Base-by-base conservation (phyloP, 768 basidiomycete species). In the Obba rivulosa region DNA sequence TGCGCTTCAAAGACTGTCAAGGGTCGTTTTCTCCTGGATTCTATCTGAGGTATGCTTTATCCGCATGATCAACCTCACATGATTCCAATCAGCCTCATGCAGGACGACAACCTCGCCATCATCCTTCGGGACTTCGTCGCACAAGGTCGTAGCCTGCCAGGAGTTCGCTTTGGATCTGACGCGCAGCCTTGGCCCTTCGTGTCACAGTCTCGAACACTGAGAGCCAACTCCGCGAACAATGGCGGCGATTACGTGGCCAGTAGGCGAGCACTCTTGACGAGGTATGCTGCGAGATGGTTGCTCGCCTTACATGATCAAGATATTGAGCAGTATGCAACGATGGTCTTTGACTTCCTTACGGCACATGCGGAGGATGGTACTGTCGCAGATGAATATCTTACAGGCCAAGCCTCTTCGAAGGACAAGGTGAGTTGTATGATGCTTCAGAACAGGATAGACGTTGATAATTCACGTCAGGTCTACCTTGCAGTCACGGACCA, bases 231-330 rank as follows among this genome's bases (percentile, higher is more conserved):
- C 11, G 64, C 67, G 7, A 76, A 75, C 46, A 85, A 80, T 60
- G 85, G 87, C 0, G 79, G 84, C 17, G 81, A 86, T 52, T 92
- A 89, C 61, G 69, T 87, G 39, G 75, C 78, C 14, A 71, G 76
- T 21, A 70, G 88, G 34, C 72, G 77, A 34, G 64, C 69, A 2
- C 64, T 92, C 18, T 63, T 81, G 43, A 57, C 63, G 17, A 73
- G 69, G 53, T 88, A 86, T 59, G 83, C 74, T 13, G 60, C 71
- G 16, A 77, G 75, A 18, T 92, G 90, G 90, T 67, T 92, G 38
- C 66, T 74, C 23, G 80, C 83, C 34, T 64, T 91, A 21, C 84
- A 88, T 61, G 71, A 82, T 42, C 77, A 78, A 45, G 80, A 85
- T 57, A 55, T 75, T 17, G 63, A 62, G 1, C 60, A 70, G 8